Percentiles rank a stretch among this genome's conserved stretches.
Evolutionary conservation across 768 basidiomycete species (phyloP).

Genomic region (Leucogyrophana mollusca): DNA sequence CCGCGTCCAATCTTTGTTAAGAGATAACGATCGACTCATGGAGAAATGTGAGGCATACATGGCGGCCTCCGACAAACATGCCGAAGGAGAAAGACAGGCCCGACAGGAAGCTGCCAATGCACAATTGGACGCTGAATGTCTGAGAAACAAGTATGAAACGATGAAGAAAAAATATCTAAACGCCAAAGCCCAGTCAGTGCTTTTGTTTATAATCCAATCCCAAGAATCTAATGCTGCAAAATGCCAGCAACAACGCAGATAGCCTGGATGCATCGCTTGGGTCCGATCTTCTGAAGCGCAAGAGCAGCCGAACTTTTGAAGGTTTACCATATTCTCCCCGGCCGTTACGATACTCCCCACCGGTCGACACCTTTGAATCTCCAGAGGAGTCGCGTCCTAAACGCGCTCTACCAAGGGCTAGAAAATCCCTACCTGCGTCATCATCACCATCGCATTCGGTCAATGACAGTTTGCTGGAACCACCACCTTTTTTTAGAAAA

Average conservation of each 20-base stretch:
- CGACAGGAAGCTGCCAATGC: slow-evolving; percentile 32
- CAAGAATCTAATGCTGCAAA: no score
- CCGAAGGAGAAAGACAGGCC: slow-evolving; percentile 26
- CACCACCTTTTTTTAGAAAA: slow-evolving; percentile 12
- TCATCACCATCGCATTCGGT: slow-evolving; percentile 2
- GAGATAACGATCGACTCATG: slow-evolving; percentile 43
- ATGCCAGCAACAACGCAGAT: no score
- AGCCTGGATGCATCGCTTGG: no score
- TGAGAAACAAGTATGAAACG: slow-evolving; percentile 32
- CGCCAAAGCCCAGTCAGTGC: not conserved
- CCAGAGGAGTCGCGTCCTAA: slow-evolving; percentile 18
- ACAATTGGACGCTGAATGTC: slow-evolving; percentile 37
- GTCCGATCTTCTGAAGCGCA: slow-evolving; percentile 4
- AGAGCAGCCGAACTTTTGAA: not conserved
- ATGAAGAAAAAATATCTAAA: slow-evolving; percentile 24
- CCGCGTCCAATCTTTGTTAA: slow-evolving; percentile 36
- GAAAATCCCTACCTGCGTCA: slow-evolving; percentile 1
- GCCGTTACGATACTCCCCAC: not conserved
- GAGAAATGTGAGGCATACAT: slow-evolving; percentile 42
- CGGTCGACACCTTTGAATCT: not conserved
- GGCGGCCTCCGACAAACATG: slow-evolving; percentile 30
- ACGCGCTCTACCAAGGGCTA: slow-evolving; percentile 25
- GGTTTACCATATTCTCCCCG: not conserved
- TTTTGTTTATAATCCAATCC: not conserved
- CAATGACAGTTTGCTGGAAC: slow-evolving; percentile 4